Conservation (phyloP, 208 protist genomes). For the Wallacemonas sp. region DNA sequence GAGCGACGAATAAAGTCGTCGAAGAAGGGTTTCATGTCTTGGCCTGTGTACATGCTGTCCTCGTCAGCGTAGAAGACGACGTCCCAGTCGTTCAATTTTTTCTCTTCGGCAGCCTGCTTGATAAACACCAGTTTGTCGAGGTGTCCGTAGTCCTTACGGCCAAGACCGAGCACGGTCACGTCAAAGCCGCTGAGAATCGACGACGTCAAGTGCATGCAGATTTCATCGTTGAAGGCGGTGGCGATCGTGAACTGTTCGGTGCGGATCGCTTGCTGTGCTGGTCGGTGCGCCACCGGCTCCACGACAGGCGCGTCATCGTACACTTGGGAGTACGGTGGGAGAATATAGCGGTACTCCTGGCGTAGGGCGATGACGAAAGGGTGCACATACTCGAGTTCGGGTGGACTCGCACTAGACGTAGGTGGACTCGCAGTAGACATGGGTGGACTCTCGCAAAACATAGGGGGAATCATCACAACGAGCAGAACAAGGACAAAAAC, state of each 20-base stretch:
- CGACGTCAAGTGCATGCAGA: background rate
- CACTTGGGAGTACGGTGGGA: background rate
- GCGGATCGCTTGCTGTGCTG: background rate
- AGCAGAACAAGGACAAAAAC: too few relatives aligned
- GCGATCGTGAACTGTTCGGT: background rate
- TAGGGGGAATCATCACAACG: too few relatives aligned
- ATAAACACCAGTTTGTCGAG: background rate
- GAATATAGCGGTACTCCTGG: too few relatives aligned
- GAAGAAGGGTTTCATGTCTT: background rate
- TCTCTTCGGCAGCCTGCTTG: background rate
- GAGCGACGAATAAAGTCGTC: background rate
- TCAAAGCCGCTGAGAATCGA: too few relatives aligned
- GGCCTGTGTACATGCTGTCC: background rate
- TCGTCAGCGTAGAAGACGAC: constrained; percentile 3
- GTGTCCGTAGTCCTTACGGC: background rate
- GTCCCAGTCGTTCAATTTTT: background rate
- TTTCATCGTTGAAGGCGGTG: background rate
- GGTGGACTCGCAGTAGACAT: too few relatives aligned
- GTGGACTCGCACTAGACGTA: too few relatives aligned
- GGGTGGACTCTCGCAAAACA: too few relatives aligned
- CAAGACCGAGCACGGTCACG: too few relatives aligned
- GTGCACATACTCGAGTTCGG: too few relatives aligned
- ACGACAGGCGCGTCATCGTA: background rate
- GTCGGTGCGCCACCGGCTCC: background rate
- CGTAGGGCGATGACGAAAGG: too few relatives aligned